phyloP scores from a whole-genome alignment of 805 yeast species.

The Metschnikowia drakensbergensis region DNA sequence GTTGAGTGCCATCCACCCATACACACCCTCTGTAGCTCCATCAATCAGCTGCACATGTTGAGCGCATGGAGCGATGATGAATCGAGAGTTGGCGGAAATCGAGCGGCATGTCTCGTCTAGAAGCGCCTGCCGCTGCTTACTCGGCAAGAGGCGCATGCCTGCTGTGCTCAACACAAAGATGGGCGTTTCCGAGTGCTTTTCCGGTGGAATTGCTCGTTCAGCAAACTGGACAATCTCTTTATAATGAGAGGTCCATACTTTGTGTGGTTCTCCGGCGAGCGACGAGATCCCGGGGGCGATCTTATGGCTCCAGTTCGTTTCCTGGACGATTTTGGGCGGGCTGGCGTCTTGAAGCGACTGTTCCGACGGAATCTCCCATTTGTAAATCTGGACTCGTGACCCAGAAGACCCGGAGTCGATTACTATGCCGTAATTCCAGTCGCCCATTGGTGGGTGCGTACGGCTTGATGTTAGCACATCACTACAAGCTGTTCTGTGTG shows the following conservation, averaged over 20 bases:
- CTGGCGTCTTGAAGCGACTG: constrained; percentile 29
- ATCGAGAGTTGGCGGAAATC: constrained; percentile 52
- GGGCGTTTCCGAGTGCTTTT: constrained; percentile 65
- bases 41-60: constrained; percentile 82
- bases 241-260: constrained; percentile 72
- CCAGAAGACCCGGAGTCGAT: constrained; percentile 97
- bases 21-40: constrained; percentile 91
- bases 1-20: constrained; percentile 93
- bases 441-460: constrained; percentile 3
- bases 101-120: constrained; percentile 57
- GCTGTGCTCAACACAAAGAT: constrained; percentile 93
- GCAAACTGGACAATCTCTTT: constrained; percentile 65
- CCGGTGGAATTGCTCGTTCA: constrained; percentile 60
- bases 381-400: constrained; percentile 78
- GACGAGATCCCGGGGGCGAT: constrained; percentile 83
- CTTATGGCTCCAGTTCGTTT: constrained; percentile 65
- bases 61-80: constrained; percentile 55
- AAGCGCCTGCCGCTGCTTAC: constrained; percentile 48
- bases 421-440: constrained; percentile 69
- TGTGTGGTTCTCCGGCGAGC: constrained; percentile 43
- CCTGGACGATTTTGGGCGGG: constrained; percentile 65
- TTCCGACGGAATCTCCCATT: constrained; percentile 50
- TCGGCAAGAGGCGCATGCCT: constrained; percentile 82
- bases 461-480: background rate
- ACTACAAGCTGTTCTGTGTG: background rate